Base-by-base conservation (phyloP, 352 stramenopile genomes). In the Phytophthora pseudosyringae region DNA sequence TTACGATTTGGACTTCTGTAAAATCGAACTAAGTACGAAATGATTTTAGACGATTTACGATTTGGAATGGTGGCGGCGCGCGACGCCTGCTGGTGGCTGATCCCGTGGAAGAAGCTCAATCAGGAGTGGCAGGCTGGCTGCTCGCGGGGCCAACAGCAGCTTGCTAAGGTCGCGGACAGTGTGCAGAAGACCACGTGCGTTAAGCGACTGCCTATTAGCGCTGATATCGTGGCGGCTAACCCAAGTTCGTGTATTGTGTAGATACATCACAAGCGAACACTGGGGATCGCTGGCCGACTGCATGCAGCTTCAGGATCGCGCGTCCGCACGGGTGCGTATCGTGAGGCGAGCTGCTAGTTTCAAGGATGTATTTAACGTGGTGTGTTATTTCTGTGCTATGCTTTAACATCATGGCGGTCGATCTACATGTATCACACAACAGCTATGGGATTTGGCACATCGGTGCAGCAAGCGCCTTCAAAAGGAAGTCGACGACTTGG, bases 391-490 rank as follows among this genome's bases (percentile, higher is more conserved):
- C 13, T 56, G 21, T 12, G 3, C 44, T 33, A 49, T 29, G 21
- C 10, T 29, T 5, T 36, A 7, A 35, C 31, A 21, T 43, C 36
- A 13, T 54, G 29, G 31, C 18, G 31, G 7, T 6, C 35, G 16
- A 12, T 40, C 11, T 47, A 4, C 15, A 9, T 12, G 3, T 50
- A 21, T 5, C 1, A 26, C 9, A 26, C 18, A 3, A 28, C 43
- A 91, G 84, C 52, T 93, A 25, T 90, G 81, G 78, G 82, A 91
- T 28, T 64, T 91, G 29, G 84, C 85, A 35, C 84, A 93, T 63
- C 77, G 82, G 44, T 89, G 78, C 58, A 75, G 76, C 28, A 86
- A 74, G 56, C 64, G 81, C 5, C 55, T 93, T 21, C 64, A 84
- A 36, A 59, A 80, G 43, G 77, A 88, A 25, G 58, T 90, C 7